phyloP scores from a whole-genome alignment of 306 rosid genomes.

The Rubus idaeus region DNA sequence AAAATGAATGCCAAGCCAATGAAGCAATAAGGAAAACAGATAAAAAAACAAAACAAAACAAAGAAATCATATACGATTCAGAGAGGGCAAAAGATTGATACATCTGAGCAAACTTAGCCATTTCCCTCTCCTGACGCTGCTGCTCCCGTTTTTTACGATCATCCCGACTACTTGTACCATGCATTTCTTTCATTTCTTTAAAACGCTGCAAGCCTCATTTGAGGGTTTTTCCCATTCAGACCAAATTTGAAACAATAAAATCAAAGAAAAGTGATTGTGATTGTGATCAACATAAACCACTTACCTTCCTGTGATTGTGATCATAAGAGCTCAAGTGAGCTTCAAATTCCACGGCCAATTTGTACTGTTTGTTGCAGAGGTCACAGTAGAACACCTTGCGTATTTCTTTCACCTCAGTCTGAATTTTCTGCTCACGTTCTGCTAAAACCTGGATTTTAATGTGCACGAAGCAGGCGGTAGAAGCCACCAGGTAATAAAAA shows the following conservation, averaged over 20 bases:
- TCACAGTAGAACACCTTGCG: conserved; percentile 95
- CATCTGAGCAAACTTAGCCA: conserved; percentile 90
- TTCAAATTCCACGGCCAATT: conserved; percentile 93
- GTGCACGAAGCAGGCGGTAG: conserved; percentile 99
- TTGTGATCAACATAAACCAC: conserved; percentile 6
- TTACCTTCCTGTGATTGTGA: conserved; percentile 94
- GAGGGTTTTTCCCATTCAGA: conserved; percentile 16
- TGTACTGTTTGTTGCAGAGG: conserved; percentile 97
- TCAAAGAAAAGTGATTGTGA: neutral
- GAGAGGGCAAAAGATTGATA: conserved; percentile 26
- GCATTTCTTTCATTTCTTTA: conserved; percentile 98
- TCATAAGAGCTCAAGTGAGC: conserved; percentile 93
- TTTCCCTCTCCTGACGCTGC: conserved; percentile 88
- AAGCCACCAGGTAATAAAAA: conserved; percentile 99
- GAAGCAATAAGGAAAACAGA: neutral
- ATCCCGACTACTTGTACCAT: conserved; percentile 81
- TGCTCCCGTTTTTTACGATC: conserved; percentile 91
- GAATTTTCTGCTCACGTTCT: conserved; percentile 96
- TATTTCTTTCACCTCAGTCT: conserved; percentile 89
- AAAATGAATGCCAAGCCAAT: conserved; percentile 1
- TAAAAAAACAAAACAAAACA: neutral
- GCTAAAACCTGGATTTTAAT: conserved; percentile 98
- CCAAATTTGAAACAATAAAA: conserved; percentile 5
- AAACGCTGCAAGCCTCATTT: conserved; percentile 61
- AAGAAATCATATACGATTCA: neutral